Conservation (phyloP, 805 yeast species). For the Teunomyces pallodes region DNA sequence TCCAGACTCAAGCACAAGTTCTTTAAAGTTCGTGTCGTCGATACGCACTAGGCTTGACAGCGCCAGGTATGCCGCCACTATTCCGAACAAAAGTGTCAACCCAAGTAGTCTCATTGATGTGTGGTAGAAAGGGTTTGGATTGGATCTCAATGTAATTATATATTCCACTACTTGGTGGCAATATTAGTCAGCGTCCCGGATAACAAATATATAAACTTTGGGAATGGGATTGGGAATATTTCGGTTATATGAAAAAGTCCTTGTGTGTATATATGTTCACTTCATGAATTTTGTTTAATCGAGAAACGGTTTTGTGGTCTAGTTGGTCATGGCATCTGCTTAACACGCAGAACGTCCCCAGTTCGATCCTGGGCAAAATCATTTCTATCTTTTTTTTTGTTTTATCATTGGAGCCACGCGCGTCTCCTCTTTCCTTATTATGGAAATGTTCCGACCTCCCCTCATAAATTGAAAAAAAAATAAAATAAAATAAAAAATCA, state of each 20-base stretch:
- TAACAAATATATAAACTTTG: too few relatives aligned
- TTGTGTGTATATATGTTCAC: not conserved
- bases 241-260: too few relatives aligned
- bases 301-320: constrained; percentile 86
- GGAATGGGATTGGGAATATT: too few relatives aligned
- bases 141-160: too few relatives aligned
- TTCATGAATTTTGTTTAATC: not conserved
- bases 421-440: too few relatives aligned
- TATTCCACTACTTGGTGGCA: too few relatives aligned
- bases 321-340: constrained; percentile 99
- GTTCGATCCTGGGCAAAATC: constrained; percentile 99
- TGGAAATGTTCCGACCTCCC: too few relatives aligned
- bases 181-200: too few relatives aligned
- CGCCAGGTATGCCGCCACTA: constrained; percentile 8
- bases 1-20: constrained; percentile 54
- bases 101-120: constrained; percentile 5
- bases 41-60: constrained; percentile 38
- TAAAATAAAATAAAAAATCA: not conserved
- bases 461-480: not conserved
- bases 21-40: constrained; percentile 51
- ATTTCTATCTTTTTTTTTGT: constrained; percentile 20
- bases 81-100: not conserved
- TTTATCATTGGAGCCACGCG: not conserved
- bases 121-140: too few relatives aligned
- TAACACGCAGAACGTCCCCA: constrained; percentile 99